These are phyloP conservation scores for Globisporangium heterothallicum DNA, from an alignment of 352 stramenopile species.

Conservation along the genomic window DNA sequence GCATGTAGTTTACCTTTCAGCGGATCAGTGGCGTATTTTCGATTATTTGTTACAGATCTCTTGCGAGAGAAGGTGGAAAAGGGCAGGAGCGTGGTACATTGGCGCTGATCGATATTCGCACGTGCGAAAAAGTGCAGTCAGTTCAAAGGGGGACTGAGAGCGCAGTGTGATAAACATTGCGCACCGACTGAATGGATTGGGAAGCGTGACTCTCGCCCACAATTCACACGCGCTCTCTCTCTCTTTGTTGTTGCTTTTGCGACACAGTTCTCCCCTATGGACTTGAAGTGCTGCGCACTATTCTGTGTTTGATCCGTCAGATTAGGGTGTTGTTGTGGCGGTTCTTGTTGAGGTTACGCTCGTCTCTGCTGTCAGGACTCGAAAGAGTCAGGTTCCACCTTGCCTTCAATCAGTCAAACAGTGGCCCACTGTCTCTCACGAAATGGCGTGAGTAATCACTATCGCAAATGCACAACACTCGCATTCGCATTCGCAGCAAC, in stretches of 20 bases:
- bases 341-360: too few relatives aligned
- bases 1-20: not conserved
- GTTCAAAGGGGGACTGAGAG: not conserved
- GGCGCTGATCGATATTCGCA: too few relatives aligned
- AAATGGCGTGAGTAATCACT: not conserved
- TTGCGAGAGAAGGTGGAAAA: constrained; percentile 1
- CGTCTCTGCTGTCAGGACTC: too few relatives aligned
- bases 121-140: not conserved
- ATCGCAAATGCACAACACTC: not conserved
- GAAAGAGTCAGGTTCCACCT: not conserved
- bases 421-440: not conserved
- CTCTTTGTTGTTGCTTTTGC: too few relatives aligned
- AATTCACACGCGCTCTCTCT: too few relatives aligned
- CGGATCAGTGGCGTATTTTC: not conserved
- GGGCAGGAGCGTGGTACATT: not conserved
- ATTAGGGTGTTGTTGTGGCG: too few relatives aligned
- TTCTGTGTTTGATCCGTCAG: not conserved
- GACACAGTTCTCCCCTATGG: too few relatives aligned
- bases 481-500: too few relatives aligned
- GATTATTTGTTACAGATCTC: not conserved
- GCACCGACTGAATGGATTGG: not conserved
- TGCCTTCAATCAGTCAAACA: not conserved
- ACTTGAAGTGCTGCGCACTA: too few relatives aligned
- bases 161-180: not conserved
- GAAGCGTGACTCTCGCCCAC: too few relatives aligned